These are phyloP conservation scores for Lipomyces yamanashiensis DNA, from an alignment of 805 yeast genomes.

Conservation along the genomic window DNA sequence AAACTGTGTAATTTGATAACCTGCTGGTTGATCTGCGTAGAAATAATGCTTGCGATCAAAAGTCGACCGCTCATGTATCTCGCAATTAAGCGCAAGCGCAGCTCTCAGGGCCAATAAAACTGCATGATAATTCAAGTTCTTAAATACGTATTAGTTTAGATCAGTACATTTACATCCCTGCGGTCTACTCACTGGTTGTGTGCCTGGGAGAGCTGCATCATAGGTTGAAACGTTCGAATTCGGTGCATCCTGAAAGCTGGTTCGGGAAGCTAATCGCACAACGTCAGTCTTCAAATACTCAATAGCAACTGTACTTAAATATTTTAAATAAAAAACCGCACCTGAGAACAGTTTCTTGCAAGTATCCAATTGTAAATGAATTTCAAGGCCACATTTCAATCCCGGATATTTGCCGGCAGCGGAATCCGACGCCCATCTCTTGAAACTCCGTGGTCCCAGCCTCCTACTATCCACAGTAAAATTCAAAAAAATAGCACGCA, in stretches of 20 bases:
- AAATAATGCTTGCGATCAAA: constrained; percentile 96
- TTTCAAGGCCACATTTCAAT: constrained; percentile 86
- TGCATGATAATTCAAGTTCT: constrained; percentile 70
- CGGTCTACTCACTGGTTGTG: constrained; percentile 64
- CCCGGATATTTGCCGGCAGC: constrained; percentile 11
- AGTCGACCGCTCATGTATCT: constrained; percentile 59
- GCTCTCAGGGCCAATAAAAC: constrained; percentile 70
- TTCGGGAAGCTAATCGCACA: constrained; percentile 46
- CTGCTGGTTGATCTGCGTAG: constrained; percentile 94
- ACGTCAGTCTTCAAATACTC: constrained; percentile 46
- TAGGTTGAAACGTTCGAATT: constrained; percentile 75
- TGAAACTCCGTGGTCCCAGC: not conserved
- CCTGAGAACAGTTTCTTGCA: constrained; percentile 73
- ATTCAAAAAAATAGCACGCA: not conserved
- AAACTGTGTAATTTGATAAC: constrained; percentile 94
- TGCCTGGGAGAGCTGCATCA: constrained; percentile 89
- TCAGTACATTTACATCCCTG: not conserved
- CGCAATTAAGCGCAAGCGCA: constrained; percentile 68
- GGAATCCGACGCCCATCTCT: constrained; percentile 9
- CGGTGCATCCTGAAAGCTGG: constrained; percentile 54
- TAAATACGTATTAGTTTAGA: not conserved
- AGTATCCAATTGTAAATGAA: constrained; percentile 87
- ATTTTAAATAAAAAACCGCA: constrained; percentile 17
- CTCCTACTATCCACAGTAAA: not conserved
- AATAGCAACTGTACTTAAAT: not conserved